A percentile compares a stretch with the other conserved stretches of the same genome.
Evolutionary conservation across 345 rosid species (phyloP).

Genomic region (Xanthoceras sorbifolium): DNA sequence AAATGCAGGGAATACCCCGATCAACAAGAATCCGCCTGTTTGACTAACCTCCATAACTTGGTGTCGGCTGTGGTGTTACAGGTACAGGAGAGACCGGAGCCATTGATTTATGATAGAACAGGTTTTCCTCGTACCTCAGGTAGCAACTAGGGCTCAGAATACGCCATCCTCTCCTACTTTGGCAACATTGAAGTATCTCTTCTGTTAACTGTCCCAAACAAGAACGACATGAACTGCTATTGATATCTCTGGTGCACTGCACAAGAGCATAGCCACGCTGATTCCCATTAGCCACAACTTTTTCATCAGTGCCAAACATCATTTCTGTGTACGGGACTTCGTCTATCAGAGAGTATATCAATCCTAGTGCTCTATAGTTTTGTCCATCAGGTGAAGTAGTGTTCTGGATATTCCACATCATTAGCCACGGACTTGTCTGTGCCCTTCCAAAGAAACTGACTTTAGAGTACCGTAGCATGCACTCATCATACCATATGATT

Average conservation of each 20-base stretch:
- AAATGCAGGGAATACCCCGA: neutral
- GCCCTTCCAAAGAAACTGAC: conserved; percentile 9
- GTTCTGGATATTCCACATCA: neutral
- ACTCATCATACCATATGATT: conserved; percentile 22
- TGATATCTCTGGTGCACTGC: conserved; percentile 35
- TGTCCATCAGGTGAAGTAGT: conserved; percentile 2
- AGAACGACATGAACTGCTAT: neutral
- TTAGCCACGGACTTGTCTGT: neutral
- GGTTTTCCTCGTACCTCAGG: neutral
- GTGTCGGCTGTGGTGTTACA: conserved; percentile 1
- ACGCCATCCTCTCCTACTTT: conserved; percentile 4
- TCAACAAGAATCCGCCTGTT: neutral
- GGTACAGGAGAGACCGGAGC: conserved; percentile 10
- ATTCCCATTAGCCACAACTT: neutral
- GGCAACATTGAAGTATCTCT: neutral
- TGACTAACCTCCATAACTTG: conserved; percentile 26
- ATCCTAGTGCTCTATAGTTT: neutral
- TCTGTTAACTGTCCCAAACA: neutral
- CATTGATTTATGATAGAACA: neutral
- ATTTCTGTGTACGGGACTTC: neutral
- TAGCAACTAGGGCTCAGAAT: conserved; percentile 9
- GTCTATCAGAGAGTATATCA: neutral
- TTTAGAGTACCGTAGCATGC: conserved; percentile 36
- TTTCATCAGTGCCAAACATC: conserved; percentile 6
- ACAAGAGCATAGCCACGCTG: conserved; percentile 21